A percentile compares a stretch with the other conserved stretches of the same genome.
Conservation (phyloP, 2,329 filamentous ascomycete genomes). For the Tolypocladium guangdongense region DNA sequence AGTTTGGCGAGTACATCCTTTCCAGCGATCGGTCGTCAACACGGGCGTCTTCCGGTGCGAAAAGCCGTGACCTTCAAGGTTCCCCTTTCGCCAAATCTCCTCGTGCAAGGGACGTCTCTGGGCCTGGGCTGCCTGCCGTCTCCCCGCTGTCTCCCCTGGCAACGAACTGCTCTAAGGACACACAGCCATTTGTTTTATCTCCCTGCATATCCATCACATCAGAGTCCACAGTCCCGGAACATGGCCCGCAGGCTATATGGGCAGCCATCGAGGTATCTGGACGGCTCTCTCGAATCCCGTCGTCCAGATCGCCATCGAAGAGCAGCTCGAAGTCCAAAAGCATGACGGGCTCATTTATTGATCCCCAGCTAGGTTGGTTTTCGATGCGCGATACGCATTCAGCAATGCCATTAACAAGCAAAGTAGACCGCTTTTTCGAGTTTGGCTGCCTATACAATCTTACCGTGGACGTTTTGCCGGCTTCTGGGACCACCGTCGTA, state of each 20-base stretch:
- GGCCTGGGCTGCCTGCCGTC: not conserved
- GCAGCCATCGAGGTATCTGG: slow-evolving; percentile 37
- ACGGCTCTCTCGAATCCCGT: slow-evolving; percentile 19
- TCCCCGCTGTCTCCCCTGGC: not conserved
- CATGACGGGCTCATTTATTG: slow-evolving; percentile 6
- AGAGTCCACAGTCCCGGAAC: slow-evolving; percentile 24
- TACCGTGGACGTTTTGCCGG: slow-evolving; percentile 32
- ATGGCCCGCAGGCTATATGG: slow-evolving; percentile 29
- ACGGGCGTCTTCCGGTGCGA: not conserved
- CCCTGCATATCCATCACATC: slow-evolving; percentile 33
- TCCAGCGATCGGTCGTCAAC: not conserved
- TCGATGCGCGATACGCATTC: not conserved
- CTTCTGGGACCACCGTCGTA: slow-evolving; percentile 27
- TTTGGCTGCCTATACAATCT: slow-evolving; percentile 41
- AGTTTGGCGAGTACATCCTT: not conserved
- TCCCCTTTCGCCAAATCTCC: not conserved
- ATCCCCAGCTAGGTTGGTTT: slow-evolving; percentile 11
- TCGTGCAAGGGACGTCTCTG: not conserved
- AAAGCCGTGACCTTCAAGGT: not conserved
- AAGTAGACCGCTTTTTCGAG: slow-evolving; percentile 21
- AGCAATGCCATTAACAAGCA: not conserved
- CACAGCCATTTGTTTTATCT: slow-evolving; percentile 20
- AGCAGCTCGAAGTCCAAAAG: not conserved
- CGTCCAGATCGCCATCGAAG: not conserved
- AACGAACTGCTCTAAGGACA: not conserved